Base-by-base conservation (phyloP, 208 protist genomes). In the Leishmania mexicana region DNA sequence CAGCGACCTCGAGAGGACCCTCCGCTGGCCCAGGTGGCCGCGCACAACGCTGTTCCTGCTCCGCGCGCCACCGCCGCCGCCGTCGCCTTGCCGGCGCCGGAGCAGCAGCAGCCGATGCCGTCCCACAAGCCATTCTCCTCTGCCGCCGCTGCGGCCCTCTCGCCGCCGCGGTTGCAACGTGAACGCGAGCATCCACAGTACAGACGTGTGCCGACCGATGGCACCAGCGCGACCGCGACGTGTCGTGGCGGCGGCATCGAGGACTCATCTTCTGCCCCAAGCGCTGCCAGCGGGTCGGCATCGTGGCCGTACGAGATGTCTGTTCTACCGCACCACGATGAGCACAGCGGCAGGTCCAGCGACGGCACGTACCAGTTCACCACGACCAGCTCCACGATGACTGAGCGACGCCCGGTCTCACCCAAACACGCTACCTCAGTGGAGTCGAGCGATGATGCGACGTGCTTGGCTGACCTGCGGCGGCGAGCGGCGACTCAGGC, bases 271-370 rank as follows among this genome's bases (percentile, higher is more conserved):
- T 31, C 42, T 74, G 68, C 5, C 42, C 42, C 45, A 2, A 35
- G 40, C 45, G 45, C 24, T 28, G 64, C 38, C 13, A 77, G 49
- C 31, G 31, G 72, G 31, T 42, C 75, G 8, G 68, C 24, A 19
- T 70, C 45, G 75, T 84, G 75, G 81, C 78, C 76, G n/a, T 51
- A 47, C n/a, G 75, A 80, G 54, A 77, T 76, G 3, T 84, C 81
- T 4, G 31, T 78, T 11, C 57, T 76, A 21, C 76, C 68, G 21
- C 75, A 71, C 49, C 35, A 47, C 45, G 42, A 15, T 31, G 81
- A 28, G 31, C 3, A 73, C 58, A 19, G 40, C 53, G 28, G 72
- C 58, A 64, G 11, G 35, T 49, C 38, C 45, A 8, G 38, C 68
- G 53, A n/a, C 54, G 35, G 42, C 68, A 67, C 35, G 19, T 58